Conservation (phyloP, 2,329 filamentous ascomycete species). For the Scedosporium minutisporum region DNA sequence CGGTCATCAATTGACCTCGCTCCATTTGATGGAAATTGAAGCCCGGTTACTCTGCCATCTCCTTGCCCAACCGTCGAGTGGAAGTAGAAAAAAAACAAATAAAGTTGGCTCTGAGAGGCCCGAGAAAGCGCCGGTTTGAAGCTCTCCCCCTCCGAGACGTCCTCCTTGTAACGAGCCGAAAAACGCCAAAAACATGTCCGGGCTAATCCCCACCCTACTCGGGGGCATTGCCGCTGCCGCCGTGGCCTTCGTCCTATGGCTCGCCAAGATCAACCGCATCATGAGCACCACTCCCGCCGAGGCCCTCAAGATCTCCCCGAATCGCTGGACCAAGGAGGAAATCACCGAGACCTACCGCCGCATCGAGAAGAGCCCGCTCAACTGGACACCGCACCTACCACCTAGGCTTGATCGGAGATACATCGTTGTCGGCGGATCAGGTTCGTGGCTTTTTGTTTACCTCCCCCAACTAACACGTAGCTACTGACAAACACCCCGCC, state of each 20-base stretch:
- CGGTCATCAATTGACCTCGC: background rate
- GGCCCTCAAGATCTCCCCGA: slow-evolving; percentile 19
- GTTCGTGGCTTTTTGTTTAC: slow-evolving; percentile 16
- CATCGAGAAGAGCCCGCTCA: slow-evolving; percentile 24
- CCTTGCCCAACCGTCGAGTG: background rate
- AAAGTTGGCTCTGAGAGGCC: background rate
- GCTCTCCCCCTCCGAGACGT: background rate
- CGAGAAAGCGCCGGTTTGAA: background rate
- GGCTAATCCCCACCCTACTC: background rate
- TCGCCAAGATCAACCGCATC: slow-evolving; percentile 21
- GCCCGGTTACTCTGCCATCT: background rate
- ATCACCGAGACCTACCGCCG: slow-evolving; percentile 24
- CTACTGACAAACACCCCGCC: background rate
- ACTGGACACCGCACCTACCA: slow-evolving; percentile 28
- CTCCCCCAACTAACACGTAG: too few relatives aligned
- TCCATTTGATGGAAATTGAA: background rate
- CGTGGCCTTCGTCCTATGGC: background rate
- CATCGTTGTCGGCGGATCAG: slow-evolving; percentile 36
- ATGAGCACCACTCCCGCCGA: slow-evolving; percentile 26
- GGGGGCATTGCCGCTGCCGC: background rate
- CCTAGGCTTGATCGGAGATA: slow-evolving; percentile 31
- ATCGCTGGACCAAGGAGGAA: slow-evolving; percentile 26
- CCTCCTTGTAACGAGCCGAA: background rate
- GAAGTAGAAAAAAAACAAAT: background rate
- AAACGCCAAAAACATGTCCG: background rate